These are phyloP conservation scores for Polychaeton citri DNA, from an alignment of 2,329 filamentous ascomycete species.

Conservation along the genomic window DNA sequence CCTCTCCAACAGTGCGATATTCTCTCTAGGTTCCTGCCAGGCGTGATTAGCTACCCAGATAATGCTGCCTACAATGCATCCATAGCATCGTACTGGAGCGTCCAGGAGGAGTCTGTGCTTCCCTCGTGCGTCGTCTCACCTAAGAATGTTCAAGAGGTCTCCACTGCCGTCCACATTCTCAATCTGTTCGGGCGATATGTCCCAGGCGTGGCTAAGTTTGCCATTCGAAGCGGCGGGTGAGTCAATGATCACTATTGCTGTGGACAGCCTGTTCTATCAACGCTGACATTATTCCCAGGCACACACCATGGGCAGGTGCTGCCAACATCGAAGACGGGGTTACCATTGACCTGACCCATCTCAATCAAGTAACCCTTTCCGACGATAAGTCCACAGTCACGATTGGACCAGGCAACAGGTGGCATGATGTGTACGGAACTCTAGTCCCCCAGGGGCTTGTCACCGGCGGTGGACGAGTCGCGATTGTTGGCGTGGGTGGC, in stretches of 20 bases:
- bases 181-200: conserved; percentile 4
- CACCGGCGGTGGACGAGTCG: conserved; percentile 32
- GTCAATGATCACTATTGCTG: conserved; percentile 1
- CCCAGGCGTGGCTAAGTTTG: conserved; percentile 9
- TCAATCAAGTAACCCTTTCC: conserved; percentile 25
- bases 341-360: conserved; percentile 32
- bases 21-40: neutral
- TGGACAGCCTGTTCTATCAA: neutral
- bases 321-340: conserved; percentile 12
- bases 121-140: conserved; percentile 11
- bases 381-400: conserved; percentile 23
- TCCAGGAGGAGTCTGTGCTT: conserved; percentile 6
- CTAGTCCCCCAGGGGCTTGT: conserved; percentile 29
- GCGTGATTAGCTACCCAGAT: conserved; percentile 2
- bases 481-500: conserved; percentile 31
- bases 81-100: conserved; percentile 11
- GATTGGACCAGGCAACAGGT: conserved; percentile 34
- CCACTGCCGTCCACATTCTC: conserved; percentile 7
- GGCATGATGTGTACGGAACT: conserved; percentile 28
- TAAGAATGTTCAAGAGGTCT: conserved; percentile 8
- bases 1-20: neutral
- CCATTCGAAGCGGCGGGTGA: conserved; percentile 10
- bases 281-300: conserved; percentile 1
- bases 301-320: conserved; percentile 8
- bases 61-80: conserved; percentile 8